Evolutionary conservation across 2,329 filamentous ascomycete species (phyloP), one percentile per base, ranked within the genome.

Genomic region (Aspergillus melleus): DNA sequence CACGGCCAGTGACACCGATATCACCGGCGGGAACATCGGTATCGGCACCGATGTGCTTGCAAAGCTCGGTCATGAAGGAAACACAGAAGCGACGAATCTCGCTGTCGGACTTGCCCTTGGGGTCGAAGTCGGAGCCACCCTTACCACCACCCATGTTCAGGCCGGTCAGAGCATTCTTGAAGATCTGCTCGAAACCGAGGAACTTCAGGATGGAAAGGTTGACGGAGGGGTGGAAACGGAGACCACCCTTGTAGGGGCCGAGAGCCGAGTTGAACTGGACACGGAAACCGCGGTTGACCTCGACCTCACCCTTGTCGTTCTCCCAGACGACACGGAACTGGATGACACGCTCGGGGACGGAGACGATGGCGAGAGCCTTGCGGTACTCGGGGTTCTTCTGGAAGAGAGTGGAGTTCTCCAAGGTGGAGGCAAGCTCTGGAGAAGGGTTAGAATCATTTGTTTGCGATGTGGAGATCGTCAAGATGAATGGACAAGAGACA

Each of bases 221-320:
- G 58, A 82, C 80, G 36, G 72, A 69, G 64, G 94, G 95, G 80
- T 99, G 95, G 80, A 99, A 92, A 70, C 95, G 86, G 69, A 98
- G 88, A 76, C 95, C 95, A 68, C 95, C 95, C 87, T 98, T 98
- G 89, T 96, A 98, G 55, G 95, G 95, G 59, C 95, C 95, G 22
- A 98, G 88, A 50, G 94, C 93, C 52, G 91, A 96, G 88, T 98
- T 99, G 88, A 96, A 98, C 81, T 98, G 95, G 52, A 99, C 94
- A 72, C 95, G 90, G 85, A 90, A 97, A 68, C 92, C 95, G 66
- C 91, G 89, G 88, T 97, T 96, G 81, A 96, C 89, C 81, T 96
- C 90, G 71, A 93, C 84, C 65, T 77, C 75, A 80, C 90, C 90
- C 79, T 91, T 88, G 85, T 98, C 95, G 78, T 97, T 88, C 80